These are phyloP conservation scores for Pichia kluyveri DNA, from an alignment of 805 yeast species.

Conservation along the genomic window DNA sequence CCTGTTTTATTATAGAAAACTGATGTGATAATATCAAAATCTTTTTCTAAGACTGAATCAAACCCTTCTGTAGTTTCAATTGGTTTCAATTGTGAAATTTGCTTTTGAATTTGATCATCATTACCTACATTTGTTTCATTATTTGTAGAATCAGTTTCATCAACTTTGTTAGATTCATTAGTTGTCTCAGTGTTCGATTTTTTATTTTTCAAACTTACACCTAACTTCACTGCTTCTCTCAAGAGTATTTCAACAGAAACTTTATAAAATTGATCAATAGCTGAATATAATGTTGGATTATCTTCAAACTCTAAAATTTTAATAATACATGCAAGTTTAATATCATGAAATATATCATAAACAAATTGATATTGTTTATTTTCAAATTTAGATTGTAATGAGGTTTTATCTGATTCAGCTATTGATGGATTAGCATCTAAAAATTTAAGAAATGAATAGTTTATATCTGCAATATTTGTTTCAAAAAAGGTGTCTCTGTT, in stretches of 20 bases:
- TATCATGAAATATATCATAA: constrained; percentile 57
- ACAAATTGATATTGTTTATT: constrained; percentile 35
- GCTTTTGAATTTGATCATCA: constrained; percentile 9
- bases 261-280: constrained; percentile 55
- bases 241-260: constrained; percentile 53
- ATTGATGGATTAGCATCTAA: constrained; percentile 18
- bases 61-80: constrained; percentile 10
- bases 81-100: constrained; percentile 24
- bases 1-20: constrained; percentile 42
- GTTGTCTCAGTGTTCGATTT: too few relatives aligned
- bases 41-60: constrained; percentile 31
- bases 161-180: background rate
- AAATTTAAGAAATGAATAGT: constrained; percentile 32
- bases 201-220: constrained; percentile 19
- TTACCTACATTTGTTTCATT: constrained; percentile 7
- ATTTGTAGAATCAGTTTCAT: background rate
- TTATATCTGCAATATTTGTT: constrained; percentile 32
- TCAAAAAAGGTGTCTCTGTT: constrained; percentile 33
- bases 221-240: constrained; percentile 47
- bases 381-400: constrained; percentile 35
- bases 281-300: constrained; percentile 39
- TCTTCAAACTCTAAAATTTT: constrained; percentile 37
- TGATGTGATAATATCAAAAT: constrained; percentile 51
- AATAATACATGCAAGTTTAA: constrained; percentile 46
- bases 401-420: constrained; percentile 19